Conservation (phyloP, 2,329 filamentous ascomycete species). For the Apiospora rasikravindrae region DNA sequence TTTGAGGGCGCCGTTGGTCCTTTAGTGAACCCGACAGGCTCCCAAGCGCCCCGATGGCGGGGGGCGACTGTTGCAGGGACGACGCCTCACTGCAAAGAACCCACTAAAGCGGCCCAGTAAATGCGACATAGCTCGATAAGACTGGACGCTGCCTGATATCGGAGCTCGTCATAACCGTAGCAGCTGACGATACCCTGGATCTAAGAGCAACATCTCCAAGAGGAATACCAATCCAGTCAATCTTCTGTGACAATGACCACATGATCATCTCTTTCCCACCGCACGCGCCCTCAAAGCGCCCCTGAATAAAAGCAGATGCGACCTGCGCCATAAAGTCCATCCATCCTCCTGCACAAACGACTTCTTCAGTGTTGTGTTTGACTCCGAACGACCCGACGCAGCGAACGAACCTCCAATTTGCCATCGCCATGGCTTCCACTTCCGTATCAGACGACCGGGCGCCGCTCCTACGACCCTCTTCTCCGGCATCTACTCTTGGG, state of each 20-base stretch:
- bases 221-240: not conserved
- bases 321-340: conserved; percentile 16
- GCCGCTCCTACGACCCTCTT: conserved; percentile 35
- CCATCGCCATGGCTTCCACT: conserved; percentile 4
- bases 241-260: not conserved
- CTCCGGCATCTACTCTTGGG: conserved; percentile 36
- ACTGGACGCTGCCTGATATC: not conserved
- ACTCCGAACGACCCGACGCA: not conserved
- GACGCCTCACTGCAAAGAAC: conserved; percentile 8
- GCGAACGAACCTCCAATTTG: not conserved
- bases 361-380: not conserved
- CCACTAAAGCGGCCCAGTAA: not conserved
- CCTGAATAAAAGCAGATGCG: conserved; percentile 3
- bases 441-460: conserved; percentile 14
- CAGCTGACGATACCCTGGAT: not conserved
- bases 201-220: not conserved
- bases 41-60: not conserved
- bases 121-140: not conserved
- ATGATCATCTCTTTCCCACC: not conserved
- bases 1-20: not conserved
- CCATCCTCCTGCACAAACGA: not conserved
- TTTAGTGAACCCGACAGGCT: not conserved
- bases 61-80: not conserved
- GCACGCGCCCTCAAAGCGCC: conserved; percentile 1
- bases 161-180: not conserved